Evolutionary conservation across 1,284 basidiomycete species (phyloP).

Genomic region (Peniophora sp.): DNA sequence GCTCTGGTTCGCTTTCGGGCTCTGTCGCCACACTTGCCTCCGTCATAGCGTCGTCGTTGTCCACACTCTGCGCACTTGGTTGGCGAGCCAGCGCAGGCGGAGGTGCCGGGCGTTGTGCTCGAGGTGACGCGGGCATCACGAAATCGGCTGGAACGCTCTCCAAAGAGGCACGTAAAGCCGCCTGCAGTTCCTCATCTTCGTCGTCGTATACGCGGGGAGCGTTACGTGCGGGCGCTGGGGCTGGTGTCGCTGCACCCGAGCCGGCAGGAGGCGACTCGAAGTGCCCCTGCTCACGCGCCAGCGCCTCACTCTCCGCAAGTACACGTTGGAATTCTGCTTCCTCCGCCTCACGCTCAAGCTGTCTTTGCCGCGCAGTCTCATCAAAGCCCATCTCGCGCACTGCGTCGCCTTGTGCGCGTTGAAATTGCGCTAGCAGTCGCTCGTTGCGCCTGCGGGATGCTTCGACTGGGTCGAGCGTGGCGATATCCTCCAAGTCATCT

Average conservation of each 20-base stretch:
- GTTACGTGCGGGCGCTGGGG: conserved; percentile 12
- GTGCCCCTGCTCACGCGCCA: conserved; percentile 27
- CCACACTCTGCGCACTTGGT: conserved; percentile 22
- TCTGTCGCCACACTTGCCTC: conserved; percentile 18
- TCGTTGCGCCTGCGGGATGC: conserved; percentile 62
- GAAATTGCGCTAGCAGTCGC: conserved; percentile 56
- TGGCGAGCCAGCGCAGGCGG: conserved; percentile 6
- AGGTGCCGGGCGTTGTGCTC: conserved; percentile 8
- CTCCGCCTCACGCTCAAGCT: conserved; percentile 38
- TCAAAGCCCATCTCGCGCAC: conserved; percentile 49
- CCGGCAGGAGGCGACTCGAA: not conserved
- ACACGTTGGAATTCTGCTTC: conserved; percentile 54
- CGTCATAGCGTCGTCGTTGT: conserved; percentile 18
- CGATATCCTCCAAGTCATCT: conserved; percentile 12
- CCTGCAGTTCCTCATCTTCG: conserved; percentile 81
- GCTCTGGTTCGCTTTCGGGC: conserved; percentile 17
- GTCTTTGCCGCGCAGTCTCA: conserved; percentile 25
- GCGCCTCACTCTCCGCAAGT: conserved; percentile 58
- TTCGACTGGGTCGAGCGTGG: conserved; percentile 46
- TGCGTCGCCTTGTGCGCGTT: conserved; percentile 60
- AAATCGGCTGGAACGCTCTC: conserved; percentile 57
- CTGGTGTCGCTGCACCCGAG: conserved; percentile 4
- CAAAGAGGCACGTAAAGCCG: conserved; percentile 77
- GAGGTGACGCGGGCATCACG: conserved; percentile 23
- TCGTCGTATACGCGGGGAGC: conserved; percentile 63